Percentiles rank a stretch among this genome's conserved stretches.
These are phyloP conservation scores for Melocanna baccifera DNA, from an alignment of 176 grass and related monocot species.

Conservation along the genomic window DNA sequence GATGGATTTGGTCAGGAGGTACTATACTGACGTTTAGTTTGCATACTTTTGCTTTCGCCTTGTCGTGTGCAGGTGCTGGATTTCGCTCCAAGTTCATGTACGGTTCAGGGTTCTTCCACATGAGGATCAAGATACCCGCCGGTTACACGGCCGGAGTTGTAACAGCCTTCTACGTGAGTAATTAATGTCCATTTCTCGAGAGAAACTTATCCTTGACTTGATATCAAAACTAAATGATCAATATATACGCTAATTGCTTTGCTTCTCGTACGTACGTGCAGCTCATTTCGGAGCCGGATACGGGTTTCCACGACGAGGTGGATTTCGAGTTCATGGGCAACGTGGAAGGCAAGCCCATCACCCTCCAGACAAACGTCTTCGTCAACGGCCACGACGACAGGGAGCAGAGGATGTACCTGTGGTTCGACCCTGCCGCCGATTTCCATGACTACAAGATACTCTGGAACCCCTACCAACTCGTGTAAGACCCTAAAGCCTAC, in stretches of 20 bases:
- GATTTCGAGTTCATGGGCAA: constrained; percentile 80
- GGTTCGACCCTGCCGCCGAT: constrained; percentile 71
- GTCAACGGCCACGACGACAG: constrained; percentile 43
- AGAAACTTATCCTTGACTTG: background rate
- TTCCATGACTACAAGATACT: constrained; percentile 77
- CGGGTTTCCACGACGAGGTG: constrained; percentile 43
- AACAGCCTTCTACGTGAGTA: background rate
- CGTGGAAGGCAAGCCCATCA: constrained; percentile 45
- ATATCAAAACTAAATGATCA: background rate
- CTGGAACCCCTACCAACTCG: constrained; percentile 82
- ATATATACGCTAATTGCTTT: too few species aligned
- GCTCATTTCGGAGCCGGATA: constrained; percentile 36
- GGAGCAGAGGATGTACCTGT: constrained; percentile 56
- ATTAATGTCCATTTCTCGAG: too few species aligned
- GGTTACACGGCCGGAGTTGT: constrained; percentile 65
- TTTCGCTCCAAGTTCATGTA: constrained; percentile 59
- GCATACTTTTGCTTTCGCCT: too few species aligned
- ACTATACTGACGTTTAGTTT: background rate
- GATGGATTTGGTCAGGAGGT: background rate
- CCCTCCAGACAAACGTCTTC: constrained; percentile 74
- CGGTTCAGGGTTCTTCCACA: constrained; percentile 62
- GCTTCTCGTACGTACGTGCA: background rate
- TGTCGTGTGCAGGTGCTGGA: constrained; percentile 39
- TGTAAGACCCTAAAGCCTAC: constrained; percentile 33
- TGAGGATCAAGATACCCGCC: constrained; percentile 58